These are phyloP conservation scores for Allantophomopsis lycopodina DNA, from an alignment of 2,329 filamentous ascomycete genomes.

Conservation along the genomic window DNA sequence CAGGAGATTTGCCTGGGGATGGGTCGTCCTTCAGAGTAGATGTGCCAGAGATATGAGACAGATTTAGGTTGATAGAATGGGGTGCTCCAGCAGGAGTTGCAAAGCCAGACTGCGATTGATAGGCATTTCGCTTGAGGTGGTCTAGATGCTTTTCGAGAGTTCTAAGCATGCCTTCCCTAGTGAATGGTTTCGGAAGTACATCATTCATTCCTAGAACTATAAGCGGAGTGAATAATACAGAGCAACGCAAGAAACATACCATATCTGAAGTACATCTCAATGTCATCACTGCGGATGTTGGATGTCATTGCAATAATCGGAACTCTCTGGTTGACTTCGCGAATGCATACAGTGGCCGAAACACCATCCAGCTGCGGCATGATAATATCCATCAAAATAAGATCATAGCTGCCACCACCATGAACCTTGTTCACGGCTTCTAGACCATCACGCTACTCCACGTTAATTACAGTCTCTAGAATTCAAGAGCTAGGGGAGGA, in stretches of 20 bases:
- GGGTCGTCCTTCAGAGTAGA: conserved; percentile 18
- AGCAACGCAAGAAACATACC: conserved; percentile 41
- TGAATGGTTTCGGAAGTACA: conserved; percentile 93
- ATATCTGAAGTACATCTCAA: conserved; percentile 93
- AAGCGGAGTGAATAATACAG: conserved; percentile 1
- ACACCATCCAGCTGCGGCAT: conserved; percentile 96
- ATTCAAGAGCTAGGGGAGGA: background rate
- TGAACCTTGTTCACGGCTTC: conserved; percentile 82
- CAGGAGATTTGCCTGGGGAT: conserved; percentile 18
- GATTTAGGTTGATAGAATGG: conserved; percentile 13
- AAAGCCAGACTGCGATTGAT: conserved; percentile 12
- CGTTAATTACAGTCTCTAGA: conserved; percentile 9
- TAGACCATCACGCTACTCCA: conserved; percentile 60
- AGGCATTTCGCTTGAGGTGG: conserved; percentile 54
- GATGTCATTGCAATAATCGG: conserved; percentile 98
- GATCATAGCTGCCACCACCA: conserved; percentile 36
- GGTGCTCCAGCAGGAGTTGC: conserved; percentile 10
- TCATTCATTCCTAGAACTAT: conserved; percentile 74
- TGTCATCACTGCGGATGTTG: conserved; percentile 92
- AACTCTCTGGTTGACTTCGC: conserved; percentile 67
- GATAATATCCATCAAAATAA: conserved; percentile 87
- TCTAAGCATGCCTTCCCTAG: conserved; percentile 69
- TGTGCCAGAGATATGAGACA: conserved; percentile 13
- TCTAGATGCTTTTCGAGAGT: conserved; percentile 81
- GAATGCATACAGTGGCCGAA: conserved; percentile 84